These are phyloP conservation scores for Plasmodium vivax DNA, from an alignment of 169 alveolate species.

Conservation along the genomic window DNA sequence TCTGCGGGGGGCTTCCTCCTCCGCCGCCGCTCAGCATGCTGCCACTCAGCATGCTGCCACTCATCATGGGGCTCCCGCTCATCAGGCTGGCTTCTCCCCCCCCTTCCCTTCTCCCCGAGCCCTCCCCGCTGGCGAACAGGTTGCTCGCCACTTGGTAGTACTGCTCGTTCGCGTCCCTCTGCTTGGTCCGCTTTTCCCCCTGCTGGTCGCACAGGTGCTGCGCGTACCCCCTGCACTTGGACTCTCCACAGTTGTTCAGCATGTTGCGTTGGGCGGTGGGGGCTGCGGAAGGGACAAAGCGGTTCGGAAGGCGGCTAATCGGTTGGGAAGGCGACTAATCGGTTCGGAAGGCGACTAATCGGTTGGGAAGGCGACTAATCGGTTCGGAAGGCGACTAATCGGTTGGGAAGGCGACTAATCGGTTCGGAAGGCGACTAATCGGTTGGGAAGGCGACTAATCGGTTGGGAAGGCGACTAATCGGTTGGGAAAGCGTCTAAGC, in stretches of 20 bases:
- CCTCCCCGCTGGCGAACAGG: neutral
- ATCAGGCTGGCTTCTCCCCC: conserved; percentile 13
- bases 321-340: no score
- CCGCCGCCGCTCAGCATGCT: conserved; percentile 52
- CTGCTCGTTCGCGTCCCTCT: neutral
- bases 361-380: no score
- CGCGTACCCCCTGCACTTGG: neutral
- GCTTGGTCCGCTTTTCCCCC: neutral
- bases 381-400: no score
- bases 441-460: no score
- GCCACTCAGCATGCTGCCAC: neutral
- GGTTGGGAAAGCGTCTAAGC: no score
- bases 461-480: no score
- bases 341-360: no score
- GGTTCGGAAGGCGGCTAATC: no score
- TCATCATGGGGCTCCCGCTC: neutral
- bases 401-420: no score
- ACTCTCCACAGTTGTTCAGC: conserved; percentile 1
- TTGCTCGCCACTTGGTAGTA: neutral
- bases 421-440: no score
- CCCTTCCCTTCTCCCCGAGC: neutral
- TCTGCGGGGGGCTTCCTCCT: conserved; percentile 80
- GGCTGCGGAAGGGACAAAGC: neutral
- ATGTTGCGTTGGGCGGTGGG: neutral
- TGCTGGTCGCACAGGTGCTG: neutral